Percentiles rank a stretch among this genome's conserved stretches.
These are phyloP conservation scores for Boeremia lycopersici DNA, from an alignment of 2,329 filamentous ascomycete species.

Conservation along the genomic window DNA sequence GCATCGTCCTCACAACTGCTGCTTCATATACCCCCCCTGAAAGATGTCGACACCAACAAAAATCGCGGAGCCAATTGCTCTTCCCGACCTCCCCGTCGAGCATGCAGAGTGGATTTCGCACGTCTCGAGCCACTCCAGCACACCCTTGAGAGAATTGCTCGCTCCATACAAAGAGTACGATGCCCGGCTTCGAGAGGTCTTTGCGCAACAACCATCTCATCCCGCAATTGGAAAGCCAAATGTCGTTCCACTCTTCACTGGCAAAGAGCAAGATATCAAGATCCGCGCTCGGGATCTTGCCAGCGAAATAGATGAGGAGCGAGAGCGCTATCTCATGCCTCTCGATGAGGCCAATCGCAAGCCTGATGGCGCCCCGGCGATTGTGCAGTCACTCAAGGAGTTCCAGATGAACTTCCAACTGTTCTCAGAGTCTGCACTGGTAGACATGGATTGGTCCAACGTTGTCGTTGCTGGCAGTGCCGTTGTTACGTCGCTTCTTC, in stretches of 20 bases:
- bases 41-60: constrained; percentile 20
- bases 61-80: constrained; percentile 14
- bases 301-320: constrained; percentile 64
- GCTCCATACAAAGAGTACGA: constrained; percentile 73
- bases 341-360: constrained; percentile 68
- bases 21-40: not conserved
- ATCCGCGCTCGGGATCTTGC: constrained; percentile 66
- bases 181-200: constrained; percentile 68
- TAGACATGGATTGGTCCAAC: constrained; percentile 80
- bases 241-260: constrained; percentile 68
- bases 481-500: constrained; percentile 78
- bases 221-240: constrained; percentile 65
- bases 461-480: constrained; percentile 81
- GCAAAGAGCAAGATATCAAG: constrained; percentile 60
- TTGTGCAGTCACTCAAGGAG: constrained; percentile 69
- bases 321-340: constrained; percentile 71
- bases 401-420: constrained; percentile 81
- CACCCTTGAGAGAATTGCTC: constrained; percentile 63
- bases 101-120: constrained; percentile 57
- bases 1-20: not conserved
- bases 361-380: constrained; percentile 66
- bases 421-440: constrained; percentile 79
- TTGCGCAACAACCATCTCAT: constrained; percentile 70
- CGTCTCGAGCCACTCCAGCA: constrained; percentile 61
- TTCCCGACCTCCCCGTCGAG: constrained; percentile 48